Evolutionary conservation across 2,329 filamentous ascomycete genomes (phyloP), one percentile per base, ranked within the genome.

Genomic region (Seiridium cupressi): DNA sequence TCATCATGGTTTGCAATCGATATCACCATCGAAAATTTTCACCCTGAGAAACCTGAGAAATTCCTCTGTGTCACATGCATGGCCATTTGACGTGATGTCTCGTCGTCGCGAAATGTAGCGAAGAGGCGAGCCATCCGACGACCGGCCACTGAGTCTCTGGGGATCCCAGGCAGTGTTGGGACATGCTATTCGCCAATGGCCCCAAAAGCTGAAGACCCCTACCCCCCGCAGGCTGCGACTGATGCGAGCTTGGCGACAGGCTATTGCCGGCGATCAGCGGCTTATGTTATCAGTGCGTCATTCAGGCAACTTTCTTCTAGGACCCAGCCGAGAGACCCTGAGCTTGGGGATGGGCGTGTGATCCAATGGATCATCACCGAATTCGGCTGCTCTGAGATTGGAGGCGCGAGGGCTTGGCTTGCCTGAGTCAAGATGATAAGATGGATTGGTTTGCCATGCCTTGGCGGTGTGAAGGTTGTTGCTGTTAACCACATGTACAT

Each of bases 191-290:
- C 36, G 51, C 38, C 51, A 55, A 55, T 55, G 26, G 38, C 5
- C 8, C 36, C n/a, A 53, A 11, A 18, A 31, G 34, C 49, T 26
- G 47, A 49, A 32, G 18, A 26, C 18, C 18, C 18, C 18, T 26
- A 26, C 18, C 18, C 18, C 18, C 18, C 18, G 18, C 18, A 26
- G 18, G 18, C 18, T 26, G 18, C 18, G 18, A 26, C 18, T 26
- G 18, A 26, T 26, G 31, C 47, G n/a, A 9, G n/a, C 26, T 32
- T 44, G 53, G 40, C 40, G 31, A 10, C 42, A 26, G 55, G 55
- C 55, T 58, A 58, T 49, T 51, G 55, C 11, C 55, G 55, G 55
- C 35, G 55, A 58, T 58, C 55, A 49, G 49, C 55, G 55, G 55
- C 55, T 58, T 51, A 58, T 34, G 26, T 58, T 44, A 58, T 40